Evolutionary conservation across 1,284 basidiomycete genomes (phyloP).

Genomic region (Tilletia walkeri): DNA sequence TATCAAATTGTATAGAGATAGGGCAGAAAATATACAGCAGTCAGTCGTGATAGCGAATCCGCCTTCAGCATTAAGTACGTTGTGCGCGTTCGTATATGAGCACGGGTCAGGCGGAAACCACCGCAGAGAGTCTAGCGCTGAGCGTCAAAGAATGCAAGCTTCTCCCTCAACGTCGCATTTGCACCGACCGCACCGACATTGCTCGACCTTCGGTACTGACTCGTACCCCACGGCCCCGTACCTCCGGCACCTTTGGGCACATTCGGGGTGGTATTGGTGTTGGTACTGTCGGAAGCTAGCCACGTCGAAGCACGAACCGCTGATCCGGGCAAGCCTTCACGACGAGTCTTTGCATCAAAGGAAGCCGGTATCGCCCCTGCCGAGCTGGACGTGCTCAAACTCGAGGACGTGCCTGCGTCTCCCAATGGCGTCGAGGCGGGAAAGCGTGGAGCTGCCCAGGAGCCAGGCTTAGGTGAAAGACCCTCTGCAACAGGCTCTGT

Average conservation of each 20-base stretch:
- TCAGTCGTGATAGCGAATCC: too few species aligned
- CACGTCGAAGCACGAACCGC: conserved; percentile 1
- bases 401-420: not conserved
- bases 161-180: conserved; percentile 7
- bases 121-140: not conserved
- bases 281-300: conserved; percentile 9
- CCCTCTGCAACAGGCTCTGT: conserved; percentile 5
- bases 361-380: not conserved
- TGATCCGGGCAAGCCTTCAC: conserved; percentile 6
- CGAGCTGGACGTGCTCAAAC: not conserved
- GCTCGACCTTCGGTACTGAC: conserved; percentile 9
- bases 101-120: too few species aligned
- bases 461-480: not conserved
- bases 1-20: too few species aligned
- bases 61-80: too few species aligned
- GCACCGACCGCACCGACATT: not conserved
- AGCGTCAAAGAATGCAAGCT: conserved; percentile 16
- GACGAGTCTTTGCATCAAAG: not conserved
- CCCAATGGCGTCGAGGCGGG: not conserved
- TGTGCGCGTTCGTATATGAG: too few species aligned
- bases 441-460: not conserved
- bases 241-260: too few species aligned
- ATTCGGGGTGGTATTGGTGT: not conserved
- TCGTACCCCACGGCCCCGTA: not conserved
- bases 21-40: too few species aligned